phyloP scores from a whole-genome alignment of 225 moss, liverwort and hornwort genomes.

The Lunularia cruciata region DNA sequence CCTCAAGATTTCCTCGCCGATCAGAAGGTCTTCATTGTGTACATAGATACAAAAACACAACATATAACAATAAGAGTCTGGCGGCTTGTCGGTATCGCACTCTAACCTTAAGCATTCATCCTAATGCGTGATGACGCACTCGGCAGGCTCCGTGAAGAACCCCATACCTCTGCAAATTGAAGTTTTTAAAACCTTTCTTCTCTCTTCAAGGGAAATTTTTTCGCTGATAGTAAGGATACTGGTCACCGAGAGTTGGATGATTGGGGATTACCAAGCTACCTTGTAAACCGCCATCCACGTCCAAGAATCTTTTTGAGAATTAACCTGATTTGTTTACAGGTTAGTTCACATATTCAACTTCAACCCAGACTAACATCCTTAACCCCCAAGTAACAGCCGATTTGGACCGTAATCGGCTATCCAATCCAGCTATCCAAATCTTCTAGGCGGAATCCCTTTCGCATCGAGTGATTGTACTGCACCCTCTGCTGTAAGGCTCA shows the following conservation, averaged over 20 bases:
- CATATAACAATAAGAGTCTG: background rate
- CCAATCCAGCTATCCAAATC: no score
- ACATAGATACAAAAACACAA: background rate
- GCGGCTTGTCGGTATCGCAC: background rate
- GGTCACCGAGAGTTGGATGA: background rate
- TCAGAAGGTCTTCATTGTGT: background rate
- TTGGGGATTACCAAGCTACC: no score
- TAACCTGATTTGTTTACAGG: no score
- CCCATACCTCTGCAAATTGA: no score
- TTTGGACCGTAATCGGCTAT: no score
- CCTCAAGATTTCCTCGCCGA: background rate
- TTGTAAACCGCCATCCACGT: no score
- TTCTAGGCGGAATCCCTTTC: conserved; percentile 21
- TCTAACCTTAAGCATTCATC: background rate
- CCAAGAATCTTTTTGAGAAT: no score
- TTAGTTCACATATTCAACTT: no score
- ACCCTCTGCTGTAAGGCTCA: conserved; percentile 43
- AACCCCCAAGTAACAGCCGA: background rate
- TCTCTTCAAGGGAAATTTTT: no score
- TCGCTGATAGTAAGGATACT: conserved; percentile 3
- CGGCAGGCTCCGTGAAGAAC: background rate
- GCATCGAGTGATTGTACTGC: conserved; percentile 39
- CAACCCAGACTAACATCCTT: no score
- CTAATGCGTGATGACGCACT: background rate
- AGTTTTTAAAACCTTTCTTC: no score